These are phyloP conservation scores for Petasospora fabianii DNA, from an alignment of 1,139 yeast genomes.

Conservation along the genomic window DNA sequence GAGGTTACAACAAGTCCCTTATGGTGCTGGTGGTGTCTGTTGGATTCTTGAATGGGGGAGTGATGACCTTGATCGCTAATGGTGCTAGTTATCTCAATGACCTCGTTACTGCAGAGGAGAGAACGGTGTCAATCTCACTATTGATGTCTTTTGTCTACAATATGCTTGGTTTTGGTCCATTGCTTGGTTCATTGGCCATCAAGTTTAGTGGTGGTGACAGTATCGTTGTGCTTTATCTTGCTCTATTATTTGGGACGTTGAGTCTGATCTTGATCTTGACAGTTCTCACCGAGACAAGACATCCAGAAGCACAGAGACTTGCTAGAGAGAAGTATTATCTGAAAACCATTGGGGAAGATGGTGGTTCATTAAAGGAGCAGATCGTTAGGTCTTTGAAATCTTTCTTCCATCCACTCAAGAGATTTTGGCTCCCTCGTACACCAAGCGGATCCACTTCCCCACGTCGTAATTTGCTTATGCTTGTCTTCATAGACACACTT, in stretches of 20 bases:
- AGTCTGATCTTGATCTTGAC: slow-evolving; percentile 2
- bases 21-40: slow-evolving; percentile 12
- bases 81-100: slow-evolving; percentile 56
- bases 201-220: slow-evolving; percentile 22
- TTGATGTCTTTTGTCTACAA: slow-evolving; percentile 47
- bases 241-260: slow-evolving; percentile 20
- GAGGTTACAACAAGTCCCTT: slow-evolving; percentile 9
- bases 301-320: slow-evolving; percentile 34
- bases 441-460: slow-evolving; percentile 29
- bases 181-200: slow-evolving; percentile 41
- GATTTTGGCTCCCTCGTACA: slow-evolving; percentile 35
- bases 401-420: slow-evolving; percentile 19
- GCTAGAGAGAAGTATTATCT: slow-evolving; percentile 11
- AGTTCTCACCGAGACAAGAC: slow-evolving; percentile 42
- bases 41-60: slow-evolving; percentile 42
- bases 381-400: not conserved
- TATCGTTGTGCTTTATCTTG: slow-evolving; percentile 20
- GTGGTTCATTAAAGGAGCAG: not conserved
- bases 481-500: slow-evolving; percentile 33
- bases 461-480: slow-evolving; percentile 36
- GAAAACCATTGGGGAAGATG: too few species aligned
- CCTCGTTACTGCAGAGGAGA: slow-evolving; percentile 45
- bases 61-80: slow-evolving; percentile 43
- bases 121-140: slow-evolving; percentile 50
- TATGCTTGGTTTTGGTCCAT: slow-evolving; percentile 55